Evolutionary conservation across 2,329 filamentous ascomycete genomes (phyloP).

Genomic region (Curvularia eragrostidis): DNA sequence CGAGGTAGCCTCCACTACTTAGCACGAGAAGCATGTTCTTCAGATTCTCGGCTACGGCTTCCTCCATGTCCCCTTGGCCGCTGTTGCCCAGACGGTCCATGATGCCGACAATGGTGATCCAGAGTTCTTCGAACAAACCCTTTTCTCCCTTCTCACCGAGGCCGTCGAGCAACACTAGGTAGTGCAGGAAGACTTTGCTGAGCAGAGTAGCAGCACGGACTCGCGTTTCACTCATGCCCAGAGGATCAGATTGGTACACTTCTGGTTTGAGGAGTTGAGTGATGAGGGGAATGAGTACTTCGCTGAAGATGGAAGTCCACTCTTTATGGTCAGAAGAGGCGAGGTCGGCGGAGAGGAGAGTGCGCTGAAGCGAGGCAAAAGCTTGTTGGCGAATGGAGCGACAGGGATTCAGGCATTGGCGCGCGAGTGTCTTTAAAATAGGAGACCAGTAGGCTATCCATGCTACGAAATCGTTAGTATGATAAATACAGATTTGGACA

Average conservation of each 20-base stretch:
- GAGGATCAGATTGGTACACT: constrained; percentile 86
- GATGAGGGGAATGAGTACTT: constrained; percentile 93
- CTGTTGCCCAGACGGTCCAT: constrained; percentile 97
- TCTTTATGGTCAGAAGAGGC: constrained; percentile 84
- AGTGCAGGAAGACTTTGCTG: constrained; percentile 95
- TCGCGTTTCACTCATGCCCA: constrained; percentile 94
- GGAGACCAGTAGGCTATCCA: constrained; percentile 99
- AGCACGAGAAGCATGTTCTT: constrained; percentile 98
- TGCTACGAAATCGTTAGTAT: constrained; percentile 58
- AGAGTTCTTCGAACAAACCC: constrained; percentile 82
- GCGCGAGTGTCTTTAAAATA: constrained; percentile 85
- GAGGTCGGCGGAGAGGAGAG: constrained; percentile 82
- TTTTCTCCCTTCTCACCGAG: constrained; percentile 60
- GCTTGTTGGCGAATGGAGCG: constrained; percentile 90
- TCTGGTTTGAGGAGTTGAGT: constrained; percentile 88
- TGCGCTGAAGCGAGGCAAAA: constrained; percentile 83
- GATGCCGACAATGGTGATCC: constrained; percentile 89
- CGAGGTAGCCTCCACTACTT: constrained; percentile 84
- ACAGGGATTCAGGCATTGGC: constrained; percentile 92
- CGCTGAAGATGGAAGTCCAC: constrained; percentile 93
- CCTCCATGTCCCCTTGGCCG: constrained; percentile 88
- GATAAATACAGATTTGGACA: background rate
- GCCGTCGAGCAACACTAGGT: constrained; percentile 81
- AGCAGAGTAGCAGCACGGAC: constrained; percentile 90
- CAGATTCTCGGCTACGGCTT: constrained; percentile 91